Evolutionary conservation across 176 grass and related monocot genomes (phyloP).

Genomic region (Pontederia crassipes): DNA sequence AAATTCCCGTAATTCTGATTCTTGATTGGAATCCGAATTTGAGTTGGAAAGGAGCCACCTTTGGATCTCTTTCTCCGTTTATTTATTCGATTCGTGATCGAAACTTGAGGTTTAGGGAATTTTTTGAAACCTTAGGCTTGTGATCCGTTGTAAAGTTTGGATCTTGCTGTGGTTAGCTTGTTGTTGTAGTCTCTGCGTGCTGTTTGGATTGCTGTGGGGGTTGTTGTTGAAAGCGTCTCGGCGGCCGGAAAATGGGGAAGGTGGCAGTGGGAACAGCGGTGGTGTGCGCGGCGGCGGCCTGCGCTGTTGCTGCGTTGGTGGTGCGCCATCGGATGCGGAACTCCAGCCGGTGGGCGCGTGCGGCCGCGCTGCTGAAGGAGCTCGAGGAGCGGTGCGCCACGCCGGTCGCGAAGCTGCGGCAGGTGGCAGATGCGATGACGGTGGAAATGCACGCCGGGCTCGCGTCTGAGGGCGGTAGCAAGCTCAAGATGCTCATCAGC

Average conservation of each 20-base stretch:
- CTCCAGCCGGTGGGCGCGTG: conserved; percentile 20
- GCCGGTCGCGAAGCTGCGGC: conserved; percentile 28
- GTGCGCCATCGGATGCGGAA: conserved; percentile 21
- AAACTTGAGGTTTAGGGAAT: too few relatives aligned
- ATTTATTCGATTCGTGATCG: too few relatives aligned
- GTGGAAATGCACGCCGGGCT: conserved; percentile 53
- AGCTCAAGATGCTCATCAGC: conserved; percentile 46
- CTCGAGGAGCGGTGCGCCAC: conserved; percentile 24
- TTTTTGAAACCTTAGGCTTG: too few relatives aligned
- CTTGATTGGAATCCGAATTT: too few relatives aligned
- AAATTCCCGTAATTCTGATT: too few relatives aligned
- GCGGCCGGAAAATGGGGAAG: conserved; percentile 12
- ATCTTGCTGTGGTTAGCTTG: too few relatives aligned
- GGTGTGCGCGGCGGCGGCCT: conserved; percentile 28
- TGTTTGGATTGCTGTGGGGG: too few relatives aligned
- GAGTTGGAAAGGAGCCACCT: too few relatives aligned
- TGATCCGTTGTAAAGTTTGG: too few relatives aligned
- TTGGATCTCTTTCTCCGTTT: too few relatives aligned
- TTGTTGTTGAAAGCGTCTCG: background rate
- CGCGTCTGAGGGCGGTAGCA: conserved; percentile 41
- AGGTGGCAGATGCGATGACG: conserved; percentile 38
- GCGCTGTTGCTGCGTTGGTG: conserved; percentile 26
- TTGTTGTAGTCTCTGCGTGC: too few relatives aligned
- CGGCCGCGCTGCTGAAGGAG: conserved; percentile 23
- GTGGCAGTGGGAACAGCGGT: conserved; percentile 26